These are phyloP conservation scores for Bipolaris cookei DNA, from an alignment of 2,329 filamentous ascomycete genomes.

Conservation along the genomic window DNA sequence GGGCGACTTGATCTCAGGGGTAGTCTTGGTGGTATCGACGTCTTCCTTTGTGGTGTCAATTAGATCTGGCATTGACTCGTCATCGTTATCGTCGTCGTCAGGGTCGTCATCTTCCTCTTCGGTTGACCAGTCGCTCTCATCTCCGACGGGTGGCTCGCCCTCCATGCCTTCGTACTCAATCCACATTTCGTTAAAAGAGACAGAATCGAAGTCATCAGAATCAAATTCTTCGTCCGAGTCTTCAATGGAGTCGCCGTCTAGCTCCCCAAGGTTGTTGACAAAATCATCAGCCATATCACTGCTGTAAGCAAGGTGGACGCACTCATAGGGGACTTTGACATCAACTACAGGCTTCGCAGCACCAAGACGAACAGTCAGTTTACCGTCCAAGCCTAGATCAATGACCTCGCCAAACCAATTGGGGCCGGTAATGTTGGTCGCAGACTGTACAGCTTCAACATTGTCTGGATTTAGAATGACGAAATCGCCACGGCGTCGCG, in stretches of 20 bases:
- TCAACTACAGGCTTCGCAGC: slow-evolving; percentile 58
- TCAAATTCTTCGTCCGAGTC: slow-evolving; percentile 43
- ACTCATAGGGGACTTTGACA: slow-evolving; percentile 57
- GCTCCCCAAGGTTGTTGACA: slow-evolving; percentile 26
- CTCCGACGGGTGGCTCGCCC: slow-evolving; percentile 36
- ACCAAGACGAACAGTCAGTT: slow-evolving; percentile 61
- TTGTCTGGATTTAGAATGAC: slow-evolving; percentile 56
- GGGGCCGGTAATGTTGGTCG: slow-evolving; percentile 29
- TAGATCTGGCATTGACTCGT: slow-evolving; percentile 43
- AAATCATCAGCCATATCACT: slow-evolving; percentile 49
- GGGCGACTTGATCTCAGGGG: slow-evolving; percentile 39
- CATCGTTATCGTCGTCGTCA: slow-evolving; percentile 41
- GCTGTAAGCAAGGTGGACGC: slow-evolving; percentile 57
- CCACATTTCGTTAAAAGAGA: slow-evolving; percentile 48
- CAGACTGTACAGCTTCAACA: slow-evolving; percentile 17
- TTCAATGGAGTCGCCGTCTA: slow-evolving; percentile 40
- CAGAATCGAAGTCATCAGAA: slow-evolving; percentile 43
- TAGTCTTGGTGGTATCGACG: slow-evolving; percentile 45
- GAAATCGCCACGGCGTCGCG: slow-evolving; percentile 59
- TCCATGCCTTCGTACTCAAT: slow-evolving; percentile 49
- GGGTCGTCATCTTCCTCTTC: slow-evolving; percentile 46
- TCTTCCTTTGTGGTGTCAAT: slow-evolving; percentile 17
- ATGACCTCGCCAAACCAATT: slow-evolving; percentile 66
- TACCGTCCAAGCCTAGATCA: slow-evolving; percentile 60
- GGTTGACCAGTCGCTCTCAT: slow-evolving; percentile 48